These are phyloP conservation scores for cucumber (Cucumis sativus) DNA, from an alignment of 306 rosid species.

Conservation along the genomic window Cucumber_9930_V3 NC_026655.2:27345501-27346000, in stretches of 20 bases:
- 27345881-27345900: constrained; percentile 60
- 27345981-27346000: constrained; percentile 57
- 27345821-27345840: constrained; percentile 56
- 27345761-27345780: constrained; percentile 88
- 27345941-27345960: constrained; percentile 94
- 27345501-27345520: not conserved
- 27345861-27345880: constrained; percentile 60
- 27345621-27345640: constrained; percentile 62
- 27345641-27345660: constrained; percentile 67
- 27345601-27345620: constrained; percentile 40
- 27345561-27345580: constrained; percentile 62
- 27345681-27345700: constrained; percentile 67
- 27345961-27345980: constrained; percentile 57
- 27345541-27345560: constrained; percentile 45
- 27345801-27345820: constrained; percentile 50
- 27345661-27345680: constrained; percentile 87
- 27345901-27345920: constrained; percentile 72
- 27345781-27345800: constrained; percentile 76
- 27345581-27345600: constrained; percentile 52
- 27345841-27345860: constrained; percentile 72
- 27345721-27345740: constrained; percentile 67
- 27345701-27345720: constrained; percentile 87
- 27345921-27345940: constrained; percentile 78
- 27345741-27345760: constrained; percentile 72
- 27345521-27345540: constrained; percentile 43